Base-by-base conservation (phyloP, 306 rosid species). In the Phaseolus lunatus region DNA sequence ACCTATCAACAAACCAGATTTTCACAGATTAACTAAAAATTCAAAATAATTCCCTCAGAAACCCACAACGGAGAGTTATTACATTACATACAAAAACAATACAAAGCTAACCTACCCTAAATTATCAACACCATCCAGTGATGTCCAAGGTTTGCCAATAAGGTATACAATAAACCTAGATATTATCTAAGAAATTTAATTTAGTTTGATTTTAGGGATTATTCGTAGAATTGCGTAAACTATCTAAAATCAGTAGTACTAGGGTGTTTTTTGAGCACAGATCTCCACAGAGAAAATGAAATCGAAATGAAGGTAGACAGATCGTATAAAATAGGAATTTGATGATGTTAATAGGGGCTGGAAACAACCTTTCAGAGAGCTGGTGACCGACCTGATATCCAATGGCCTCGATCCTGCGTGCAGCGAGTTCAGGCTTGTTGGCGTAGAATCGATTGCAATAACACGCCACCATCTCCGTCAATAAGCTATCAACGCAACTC, bases 321-420 rank as follows among this genome's bases (percentile, higher is more conserved):
- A 72, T n/a, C 47, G 41, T 22, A 37, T 5, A 5, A 15, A 74
- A 18, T 10, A 75, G 9, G 65, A 54, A 63, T 6, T 35, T 0
- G 41, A 9, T 5, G 31, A 75, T 11, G 24, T 45, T 1, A 72
- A 39, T 48, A 56, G 84, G 79, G 70, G 7, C 20, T 23, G 5
- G 76, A 18, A 15, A 77, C 43, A 86, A 92, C 97, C 99, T 89
- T 85, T 95, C 99, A 67, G 97, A 95, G 78, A 95, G 99, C 87
- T 95, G 99, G 74, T 87, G 97, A 70, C 99, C 99, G 78, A 95
- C 96, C 87, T 95, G 97, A 84, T 89, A 95, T 56, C 97, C 99
- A 50, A 95, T 95, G 77, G 99, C 97, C 66, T 95, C 99, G 83
- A 95, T 95, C 63, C 93, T 84, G 62, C 97, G 96, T 41, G 99